Percentiles rank a stretch among this genome's conserved stretches.
Evolutionary conservation across 352 stramenopile species (phyloP).

Genomic region (Ochromonadaceae sp.): DNA sequence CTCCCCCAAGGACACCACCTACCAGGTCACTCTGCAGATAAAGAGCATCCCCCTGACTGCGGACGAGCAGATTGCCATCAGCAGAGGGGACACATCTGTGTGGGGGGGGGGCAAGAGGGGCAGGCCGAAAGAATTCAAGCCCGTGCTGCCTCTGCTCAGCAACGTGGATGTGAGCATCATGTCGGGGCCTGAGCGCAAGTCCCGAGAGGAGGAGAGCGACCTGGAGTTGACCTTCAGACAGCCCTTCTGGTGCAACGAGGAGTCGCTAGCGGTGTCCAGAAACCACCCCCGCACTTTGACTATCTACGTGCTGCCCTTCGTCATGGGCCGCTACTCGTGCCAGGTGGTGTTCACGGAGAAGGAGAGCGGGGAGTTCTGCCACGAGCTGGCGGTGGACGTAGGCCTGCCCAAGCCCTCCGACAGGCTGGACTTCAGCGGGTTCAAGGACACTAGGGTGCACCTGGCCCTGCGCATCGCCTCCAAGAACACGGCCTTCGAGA

Average conservation of each 20-base stretch:
- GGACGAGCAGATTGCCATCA: too few relatives aligned
- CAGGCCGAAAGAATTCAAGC: neutral
- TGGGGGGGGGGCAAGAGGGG: too few relatives aligned
- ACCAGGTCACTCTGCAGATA: too few relatives aligned
- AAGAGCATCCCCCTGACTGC: too few relatives aligned
- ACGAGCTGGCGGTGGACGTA: slow-evolving; percentile 61
- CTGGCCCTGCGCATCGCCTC: slow-evolving; percentile 43
- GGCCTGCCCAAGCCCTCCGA: slow-evolving; percentile 53
- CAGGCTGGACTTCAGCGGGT: neutral
- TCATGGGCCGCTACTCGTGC: slow-evolving; percentile 64
- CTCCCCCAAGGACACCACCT: too few relatives aligned
- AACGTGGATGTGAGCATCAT: too few relatives aligned
- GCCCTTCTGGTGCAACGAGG: slow-evolving; percentile 1
- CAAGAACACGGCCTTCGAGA: slow-evolving; percentile 55
- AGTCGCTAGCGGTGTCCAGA: neutral
- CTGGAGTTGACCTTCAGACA: neutral
- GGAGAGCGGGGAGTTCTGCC: slow-evolving; percentile 77
- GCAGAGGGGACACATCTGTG: too few relatives aligned
- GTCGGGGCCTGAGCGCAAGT: too few relatives aligned
- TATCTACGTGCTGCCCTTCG: slow-evolving; percentile 65
- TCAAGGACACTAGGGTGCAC: neutral
- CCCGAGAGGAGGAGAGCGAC: neutral
- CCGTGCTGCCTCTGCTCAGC: too few relatives aligned
- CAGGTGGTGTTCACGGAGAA: slow-evolving; percentile 74
- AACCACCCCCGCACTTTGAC: slow-evolving; percentile 43